A percentile compares a stretch with the other conserved stretches of the same genome.
These are phyloP conservation scores for Zymoseptoria crescenta DNA, from an alignment of 2,329 filamentous ascomycete genomes.

Conservation along the genomic window DNA sequence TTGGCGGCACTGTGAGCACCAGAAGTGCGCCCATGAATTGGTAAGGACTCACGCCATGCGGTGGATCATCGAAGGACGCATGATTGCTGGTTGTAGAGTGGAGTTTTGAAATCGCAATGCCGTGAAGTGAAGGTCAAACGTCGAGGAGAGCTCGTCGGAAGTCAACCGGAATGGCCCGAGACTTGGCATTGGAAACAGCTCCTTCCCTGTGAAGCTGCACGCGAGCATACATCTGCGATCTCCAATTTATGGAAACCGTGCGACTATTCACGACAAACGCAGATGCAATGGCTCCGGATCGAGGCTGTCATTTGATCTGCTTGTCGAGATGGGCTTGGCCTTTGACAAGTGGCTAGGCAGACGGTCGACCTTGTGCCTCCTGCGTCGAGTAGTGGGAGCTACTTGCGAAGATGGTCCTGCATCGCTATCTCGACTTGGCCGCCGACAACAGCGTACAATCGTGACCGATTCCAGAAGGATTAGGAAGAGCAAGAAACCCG, in stretches of 20 bases:
- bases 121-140: slow-evolving; percentile 1
- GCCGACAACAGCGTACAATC: neutral
- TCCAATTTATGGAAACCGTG: too few species aligned
- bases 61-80: slow-evolving; percentile 31
- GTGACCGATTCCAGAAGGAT: neutral
- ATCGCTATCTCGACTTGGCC: neutral
- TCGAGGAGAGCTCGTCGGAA: neutral
- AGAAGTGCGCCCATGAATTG: neutral
- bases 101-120: neutral
- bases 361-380: slow-evolving; percentile 35
- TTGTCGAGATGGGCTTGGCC: slow-evolving; percentile 36
- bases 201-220: neutral
- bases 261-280: slow-evolving; percentile 1
- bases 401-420: slow-evolving; percentile 1
- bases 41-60: slow-evolving; percentile 35
- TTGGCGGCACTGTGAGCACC: neutral
- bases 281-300: slow-evolving; percentile 30
- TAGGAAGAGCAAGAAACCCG: neutral
- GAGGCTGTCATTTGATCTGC: slow-evolving; percentile 20
- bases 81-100: slow-evolving; percentile 8
- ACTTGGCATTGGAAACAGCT: neutral
- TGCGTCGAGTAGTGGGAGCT: slow-evolving; percentile 26
- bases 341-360: slow-evolving; percentile 38
- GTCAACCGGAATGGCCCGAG: neutral
- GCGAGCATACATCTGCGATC: neutral